Evolutionary conservation across 2,329 filamentous ascomycete genomes (phyloP).

Genomic region (Scolecobasidium constrictum): DNA sequence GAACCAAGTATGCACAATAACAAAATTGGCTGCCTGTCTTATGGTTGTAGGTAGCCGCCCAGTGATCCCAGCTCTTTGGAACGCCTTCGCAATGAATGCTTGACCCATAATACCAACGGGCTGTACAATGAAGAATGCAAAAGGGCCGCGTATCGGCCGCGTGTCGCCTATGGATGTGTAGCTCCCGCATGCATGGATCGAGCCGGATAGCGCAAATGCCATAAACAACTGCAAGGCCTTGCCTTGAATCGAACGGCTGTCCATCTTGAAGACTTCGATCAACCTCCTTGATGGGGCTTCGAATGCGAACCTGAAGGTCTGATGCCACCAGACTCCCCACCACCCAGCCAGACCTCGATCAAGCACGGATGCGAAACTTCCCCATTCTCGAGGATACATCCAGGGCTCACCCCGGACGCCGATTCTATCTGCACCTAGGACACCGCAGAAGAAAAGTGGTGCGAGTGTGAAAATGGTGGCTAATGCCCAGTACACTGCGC

Average conservation of each 20-base stretch:
- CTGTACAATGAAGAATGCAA: conserved; percentile 64
- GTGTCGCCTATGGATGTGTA: conserved; percentile 54
- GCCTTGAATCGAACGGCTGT: conserved; percentile 23
- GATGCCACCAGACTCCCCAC: conserved; percentile 88
- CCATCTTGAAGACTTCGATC: conserved; percentile 17
- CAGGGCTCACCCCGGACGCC: conserved; percentile 50
- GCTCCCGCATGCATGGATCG: conserved; percentile 62
- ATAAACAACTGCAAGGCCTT: conserved; percentile 32
- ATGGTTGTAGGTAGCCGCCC: conserved; percentile 33
- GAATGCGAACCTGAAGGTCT: conserved; percentile 71
- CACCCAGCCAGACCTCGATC: conserved; percentile 66
- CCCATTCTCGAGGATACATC: conserved; percentile 51
- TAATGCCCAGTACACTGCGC: conserved; percentile 50
- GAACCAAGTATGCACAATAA: conserved; percentile 57
- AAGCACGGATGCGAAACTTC: conserved; percentile 41
- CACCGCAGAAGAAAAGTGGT: conserved; percentile 48
- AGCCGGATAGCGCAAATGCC: conserved; percentile 56
- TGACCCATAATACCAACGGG: conserved; percentile 56
- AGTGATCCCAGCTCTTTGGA: conserved; percentile 24
- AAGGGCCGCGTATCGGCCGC: conserved; percentile 39
- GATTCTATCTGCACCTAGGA: conserved; percentile 47
- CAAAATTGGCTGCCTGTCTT: conserved; percentile 46
- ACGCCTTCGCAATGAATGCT: conserved; percentile 24
- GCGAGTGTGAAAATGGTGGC: conserved; percentile 48
- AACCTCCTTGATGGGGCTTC: conserved; percentile 46